Conservation (phyloP, 176 grass and related monocot genomes). For the Elaeis guineensis region DNA sequence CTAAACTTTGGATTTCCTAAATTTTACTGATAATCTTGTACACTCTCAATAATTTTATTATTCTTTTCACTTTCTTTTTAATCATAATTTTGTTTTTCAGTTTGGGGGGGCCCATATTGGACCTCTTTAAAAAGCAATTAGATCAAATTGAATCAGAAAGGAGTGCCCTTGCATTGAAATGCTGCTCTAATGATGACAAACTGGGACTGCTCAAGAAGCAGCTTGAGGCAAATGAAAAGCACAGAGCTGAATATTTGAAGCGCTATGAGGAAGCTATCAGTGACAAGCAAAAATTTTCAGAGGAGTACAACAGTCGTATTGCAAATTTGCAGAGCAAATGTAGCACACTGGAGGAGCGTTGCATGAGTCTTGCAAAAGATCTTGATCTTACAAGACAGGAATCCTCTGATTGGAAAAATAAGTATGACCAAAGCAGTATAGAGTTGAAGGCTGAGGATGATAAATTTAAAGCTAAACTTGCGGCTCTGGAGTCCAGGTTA, state of each 20-base stretch:
- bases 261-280: constrained; percentile 46
- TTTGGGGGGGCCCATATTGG: constrained; percentile 66
- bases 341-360: constrained; percentile 58
- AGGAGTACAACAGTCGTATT: constrained; percentile 48
- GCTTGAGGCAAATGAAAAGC: constrained; percentile 50
- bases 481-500: constrained; percentile 42
- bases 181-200: constrained; percentile 55
- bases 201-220: constrained; percentile 62
- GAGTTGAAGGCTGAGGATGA: constrained; percentile 36
- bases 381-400: constrained; percentile 43
- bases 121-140: constrained; percentile 60
- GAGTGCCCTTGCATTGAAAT: constrained; percentile 56
- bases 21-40: too few relatives aligned
- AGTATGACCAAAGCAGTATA: constrained; percentile 43
- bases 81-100: constrained; percentile 20
- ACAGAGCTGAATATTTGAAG: constrained; percentile 70
- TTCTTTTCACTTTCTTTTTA: neutral
- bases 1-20: too few relatives aligned
- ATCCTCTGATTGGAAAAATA: constrained; percentile 53
- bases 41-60: too few relatives aligned
- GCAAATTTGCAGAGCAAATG: constrained; percentile 60
- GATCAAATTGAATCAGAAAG: constrained; percentile 59
- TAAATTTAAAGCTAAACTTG: constrained; percentile 26
- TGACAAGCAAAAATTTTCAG: constrained; percentile 57
- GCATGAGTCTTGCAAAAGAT: constrained; percentile 47